These are phyloP conservation scores for Plasmodium gaboni DNA, from an alignment of 169 alveolate species.

Conservation along the genomic window DNA sequence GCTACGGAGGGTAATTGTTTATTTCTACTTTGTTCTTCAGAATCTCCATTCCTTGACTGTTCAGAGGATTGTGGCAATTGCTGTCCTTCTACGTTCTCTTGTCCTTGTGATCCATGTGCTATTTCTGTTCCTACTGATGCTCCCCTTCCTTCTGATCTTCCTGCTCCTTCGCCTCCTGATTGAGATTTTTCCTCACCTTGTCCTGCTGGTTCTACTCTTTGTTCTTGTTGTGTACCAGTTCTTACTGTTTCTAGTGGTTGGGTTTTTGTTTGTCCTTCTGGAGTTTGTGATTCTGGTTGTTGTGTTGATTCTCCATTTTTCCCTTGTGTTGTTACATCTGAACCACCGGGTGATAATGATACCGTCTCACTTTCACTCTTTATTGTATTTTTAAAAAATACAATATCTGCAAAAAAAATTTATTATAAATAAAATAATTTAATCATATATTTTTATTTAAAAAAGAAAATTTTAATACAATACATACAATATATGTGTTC, in stretches of 20 bases:
- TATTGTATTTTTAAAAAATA: conserved; percentile 15
- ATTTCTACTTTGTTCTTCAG: too few relatives aligned
- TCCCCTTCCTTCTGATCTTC: background rate
- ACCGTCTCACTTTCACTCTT: background rate
- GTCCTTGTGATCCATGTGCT: too few relatives aligned
- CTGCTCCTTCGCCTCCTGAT: background rate
- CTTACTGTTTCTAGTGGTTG: too few relatives aligned
- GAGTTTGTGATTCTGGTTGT: background rate
- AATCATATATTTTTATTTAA: conserved; percentile 1
- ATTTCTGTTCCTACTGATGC: too few relatives aligned
- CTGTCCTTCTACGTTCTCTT: too few relatives aligned
- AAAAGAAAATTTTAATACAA: too few relatives aligned
- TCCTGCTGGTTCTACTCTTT: background rate
- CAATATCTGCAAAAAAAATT: conserved; percentile 12
- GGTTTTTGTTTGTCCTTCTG: too few relatives aligned
- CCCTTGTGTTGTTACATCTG: background rate
- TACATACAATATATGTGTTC: too few relatives aligned
- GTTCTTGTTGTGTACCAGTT: too few relatives aligned
- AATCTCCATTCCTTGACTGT: background rate
- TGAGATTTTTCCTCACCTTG: background rate
- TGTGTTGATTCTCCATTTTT: background rate
- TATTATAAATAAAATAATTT: background rate
- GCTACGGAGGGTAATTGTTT: too few relatives aligned
- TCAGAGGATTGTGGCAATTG: too few relatives aligned
- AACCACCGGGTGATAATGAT: background rate